phyloP scores from a whole-genome alignment of 805 yeast genomes.

The Saturnispora halmiae region DNA sequence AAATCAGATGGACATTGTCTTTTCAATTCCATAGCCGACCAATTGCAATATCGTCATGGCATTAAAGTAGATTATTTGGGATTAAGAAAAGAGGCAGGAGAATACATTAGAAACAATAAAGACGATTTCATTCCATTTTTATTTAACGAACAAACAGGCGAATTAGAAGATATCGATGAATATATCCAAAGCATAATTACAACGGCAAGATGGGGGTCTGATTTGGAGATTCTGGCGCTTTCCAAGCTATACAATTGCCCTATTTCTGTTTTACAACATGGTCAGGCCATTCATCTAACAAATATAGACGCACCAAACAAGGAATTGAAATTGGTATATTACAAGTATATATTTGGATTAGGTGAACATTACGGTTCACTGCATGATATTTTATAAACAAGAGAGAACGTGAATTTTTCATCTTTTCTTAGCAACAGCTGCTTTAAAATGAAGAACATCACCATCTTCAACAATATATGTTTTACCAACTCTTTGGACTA shows the following conservation, averaged over 20 bases:
- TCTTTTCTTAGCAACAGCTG: slow-evolving; percentile 47
- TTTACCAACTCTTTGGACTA: slow-evolving; percentile 85
- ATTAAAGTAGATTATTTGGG: slow-evolving; percentile 35
- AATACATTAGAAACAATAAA: slow-evolving; percentile 52
- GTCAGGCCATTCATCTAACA: slow-evolving; percentile 54
- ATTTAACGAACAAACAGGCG: slow-evolving; percentile 67
- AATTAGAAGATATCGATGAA: slow-evolving; percentile 51
- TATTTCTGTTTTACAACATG: slow-evolving; percentile 70
- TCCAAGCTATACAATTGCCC: slow-evolving; percentile 64
- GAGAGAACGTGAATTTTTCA: slow-evolving; percentile 4
- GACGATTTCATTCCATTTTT: slow-evolving; percentile 75
- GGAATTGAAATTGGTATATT: slow-evolving; percentile 65
- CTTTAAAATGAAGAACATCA: slow-evolving; percentile 83
- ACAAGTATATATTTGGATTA: slow-evolving; percentile 75
- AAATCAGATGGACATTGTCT: slow-evolving; percentile 92
- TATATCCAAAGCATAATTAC: slow-evolving; percentile 59
- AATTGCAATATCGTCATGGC: slow-evolving; percentile 47
- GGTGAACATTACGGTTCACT: slow-evolving; percentile 94
- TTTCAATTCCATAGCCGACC: slow-evolving; percentile 80
- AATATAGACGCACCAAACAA: slow-evolving; percentile 50
- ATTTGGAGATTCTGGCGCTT: slow-evolving; percentile 79
- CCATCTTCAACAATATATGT: slow-evolving; percentile 93
- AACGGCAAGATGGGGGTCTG: slow-evolving; percentile 97
- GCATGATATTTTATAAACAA: slow-evolving; percentile 21
- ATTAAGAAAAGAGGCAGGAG: slow-evolving; percentile 57